phyloP scores from a whole-genome alignment of 2,329 filamentous ascomycete species.

The Colletotrichum chlorophyti region DNA sequence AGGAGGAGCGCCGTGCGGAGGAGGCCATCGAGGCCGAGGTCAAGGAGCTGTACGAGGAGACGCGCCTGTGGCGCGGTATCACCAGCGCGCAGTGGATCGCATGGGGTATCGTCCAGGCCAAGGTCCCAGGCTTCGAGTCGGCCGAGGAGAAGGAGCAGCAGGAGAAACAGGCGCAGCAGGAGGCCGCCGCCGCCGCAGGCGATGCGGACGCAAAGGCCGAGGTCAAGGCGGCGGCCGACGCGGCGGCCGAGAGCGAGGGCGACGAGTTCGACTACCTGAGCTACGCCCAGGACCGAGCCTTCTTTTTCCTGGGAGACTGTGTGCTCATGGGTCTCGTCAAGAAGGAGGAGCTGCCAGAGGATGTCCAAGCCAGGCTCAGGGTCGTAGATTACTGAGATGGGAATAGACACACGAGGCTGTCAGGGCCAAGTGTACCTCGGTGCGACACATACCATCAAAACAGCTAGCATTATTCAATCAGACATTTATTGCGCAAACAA shows the following conservation, averaged over 20 bases:
- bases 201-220: constrained; percentile 35
- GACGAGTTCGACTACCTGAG: constrained; percentile 92
- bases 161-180: constrained; percentile 36
- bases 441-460: no score
- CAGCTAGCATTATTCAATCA: no score
- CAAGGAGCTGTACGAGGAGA: constrained; percentile 76
- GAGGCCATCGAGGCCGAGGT: constrained; percentile 72
- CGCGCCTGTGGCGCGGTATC: constrained; percentile 83
- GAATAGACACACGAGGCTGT: not conserved
- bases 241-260: constrained; percentile 56
- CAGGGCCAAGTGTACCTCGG: no score
- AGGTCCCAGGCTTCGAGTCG: constrained; percentile 74
- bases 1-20: constrained; percentile 68
- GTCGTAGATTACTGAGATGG: constrained; percentile 70
- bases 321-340: constrained; percentile 77
- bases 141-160: constrained; percentile 37
- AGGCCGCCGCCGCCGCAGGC: constrained; percentile 28
- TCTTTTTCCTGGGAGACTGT: constrained; percentile 96
- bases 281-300: constrained; percentile 87
- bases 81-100: constrained; percentile 92
- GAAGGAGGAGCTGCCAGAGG: constrained; percentile 76
- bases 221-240: constrained; percentile 32
- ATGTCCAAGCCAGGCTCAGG: constrained; percentile 71
- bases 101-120: constrained; percentile 96
- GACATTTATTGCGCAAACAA: no score